These are phyloP conservation scores for Mortierella sp. DNA, from an alignment of 371 early-diverging fungal species.

Conservation along the genomic window DNA sequence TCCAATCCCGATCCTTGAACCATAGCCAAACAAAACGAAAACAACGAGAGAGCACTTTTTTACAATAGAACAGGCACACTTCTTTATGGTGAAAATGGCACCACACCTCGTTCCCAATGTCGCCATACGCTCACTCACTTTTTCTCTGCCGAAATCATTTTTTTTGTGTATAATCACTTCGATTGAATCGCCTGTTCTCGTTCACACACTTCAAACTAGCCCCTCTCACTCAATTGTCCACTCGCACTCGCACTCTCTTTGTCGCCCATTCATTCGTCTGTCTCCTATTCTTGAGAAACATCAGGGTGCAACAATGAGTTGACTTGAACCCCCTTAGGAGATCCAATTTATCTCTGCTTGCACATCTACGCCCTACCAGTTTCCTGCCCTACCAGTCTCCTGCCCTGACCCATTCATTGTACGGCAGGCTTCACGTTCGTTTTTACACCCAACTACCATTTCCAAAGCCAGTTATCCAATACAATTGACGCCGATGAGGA, in stretches of 20 bases:
- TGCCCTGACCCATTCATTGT: neutral
- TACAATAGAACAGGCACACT: neutral
- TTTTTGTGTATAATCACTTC: neutral
- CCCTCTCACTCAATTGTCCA: neutral
- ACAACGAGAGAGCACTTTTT: neutral
- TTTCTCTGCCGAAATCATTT: neutral
- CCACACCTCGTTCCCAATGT: slow-evolving; percentile 22
- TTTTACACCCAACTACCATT: neutral
- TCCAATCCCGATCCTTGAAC: neutral
- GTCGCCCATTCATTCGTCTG: neutral
- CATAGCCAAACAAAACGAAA: neutral
- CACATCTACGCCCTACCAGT: neutral
- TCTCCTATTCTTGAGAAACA: slow-evolving; percentile 3
- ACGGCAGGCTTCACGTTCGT: no score
- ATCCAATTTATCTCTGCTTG: neutral
- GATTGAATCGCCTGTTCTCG: neutral
- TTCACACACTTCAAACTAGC: neutral
- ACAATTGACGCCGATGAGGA: neutral
- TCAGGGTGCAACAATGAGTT: neutral
- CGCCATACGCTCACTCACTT: slow-evolving; percentile 12
- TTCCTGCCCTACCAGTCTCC: neutral
- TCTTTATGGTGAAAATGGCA: slow-evolving; percentile 21
- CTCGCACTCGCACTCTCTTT: neutral
- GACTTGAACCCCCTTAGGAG: neutral
- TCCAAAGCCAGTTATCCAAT: neutral